These are phyloP conservation scores for Aspergillus conjunctus DNA, from an alignment of 495 filamentous ascomycete genomes.

Conservation along the genomic window DNA sequence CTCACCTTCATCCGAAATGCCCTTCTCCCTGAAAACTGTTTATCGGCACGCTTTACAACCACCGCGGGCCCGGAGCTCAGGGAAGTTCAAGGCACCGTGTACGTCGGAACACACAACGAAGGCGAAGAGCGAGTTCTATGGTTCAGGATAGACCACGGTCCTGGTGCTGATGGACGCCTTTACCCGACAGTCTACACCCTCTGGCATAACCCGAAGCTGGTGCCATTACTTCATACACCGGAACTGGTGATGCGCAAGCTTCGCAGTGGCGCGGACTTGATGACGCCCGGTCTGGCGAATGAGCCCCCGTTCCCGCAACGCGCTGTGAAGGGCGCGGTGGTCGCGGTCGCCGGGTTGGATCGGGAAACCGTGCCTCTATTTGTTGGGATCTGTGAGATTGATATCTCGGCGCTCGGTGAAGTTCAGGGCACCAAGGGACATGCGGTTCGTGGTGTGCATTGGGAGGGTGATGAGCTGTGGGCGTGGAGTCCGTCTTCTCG, in stretches of 20 bases:
- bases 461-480: conserved; percentile 76
- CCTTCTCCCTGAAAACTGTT: conserved; percentile 64
- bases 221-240: conserved; percentile 67
- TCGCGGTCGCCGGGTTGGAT: conserved; percentile 67
- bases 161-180: conserved; percentile 49
- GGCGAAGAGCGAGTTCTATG: conserved; percentile 69
- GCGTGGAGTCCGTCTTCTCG: conserved; percentile 60
- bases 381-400: conserved; percentile 68
- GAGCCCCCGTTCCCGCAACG: conserved; percentile 67
- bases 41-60: conserved; percentile 69
- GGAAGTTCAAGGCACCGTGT: conserved; percentile 65
- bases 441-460: conserved; percentile 69
- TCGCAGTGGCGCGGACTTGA: conserved; percentile 67
- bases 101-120: conserved; percentile 59
- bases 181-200: conserved; percentile 72
- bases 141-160: conserved; percentile 66
- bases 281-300: conserved; percentile 70
- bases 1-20: conserved; percentile 60
- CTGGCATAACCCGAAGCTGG: conserved; percentile 63
- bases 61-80: conserved; percentile 67
- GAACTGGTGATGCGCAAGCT: conserved; percentile 65
- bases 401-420: conserved; percentile 58
- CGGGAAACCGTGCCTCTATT: conserved; percentile 62
- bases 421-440: conserved; percentile 68
- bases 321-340: conserved; percentile 63